These are phyloP conservation scores for Coffea eugenioides DNA, from an alignment of 257 asterid species.

Conservation along the genomic window DNA sequence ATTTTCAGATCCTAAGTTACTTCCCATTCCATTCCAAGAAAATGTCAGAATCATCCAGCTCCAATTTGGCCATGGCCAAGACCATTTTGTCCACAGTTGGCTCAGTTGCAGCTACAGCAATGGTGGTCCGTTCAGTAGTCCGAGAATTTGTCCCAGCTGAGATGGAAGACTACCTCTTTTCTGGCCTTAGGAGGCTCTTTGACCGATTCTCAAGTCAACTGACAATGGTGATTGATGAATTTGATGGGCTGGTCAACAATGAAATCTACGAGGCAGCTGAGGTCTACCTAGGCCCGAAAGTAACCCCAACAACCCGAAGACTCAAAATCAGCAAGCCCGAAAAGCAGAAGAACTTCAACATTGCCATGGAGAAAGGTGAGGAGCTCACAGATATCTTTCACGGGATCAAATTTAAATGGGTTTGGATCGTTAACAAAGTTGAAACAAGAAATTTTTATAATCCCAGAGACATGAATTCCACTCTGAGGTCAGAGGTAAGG, in stretches of 20 bases:
- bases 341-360: conserved; percentile 38
- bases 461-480: conserved; percentile 38
- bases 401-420: conserved; percentile 51
- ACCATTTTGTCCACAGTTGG: conserved; percentile 47
- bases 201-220: conserved; percentile 42
- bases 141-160: conserved; percentile 44
- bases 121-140: conserved; percentile 48
- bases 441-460: conserved; percentile 31
- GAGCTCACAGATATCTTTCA: conserved; percentile 35
- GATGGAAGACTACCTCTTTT: conserved; percentile 42
- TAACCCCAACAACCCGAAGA: conserved; percentile 42
- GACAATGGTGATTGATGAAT: conserved; percentile 57
- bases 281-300: conserved; percentile 42
- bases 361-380: conserved; percentile 45
- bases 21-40: background rate
- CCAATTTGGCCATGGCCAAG: conserved; percentile 45
- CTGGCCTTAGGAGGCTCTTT: conserved; percentile 34
- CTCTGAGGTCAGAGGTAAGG: conserved; percentile 38
- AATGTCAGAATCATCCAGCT: conserved; percentile 29
- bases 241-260: conserved; percentile 47
- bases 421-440: conserved; percentile 31
- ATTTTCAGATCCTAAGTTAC: background rate
- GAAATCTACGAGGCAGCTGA: conserved; percentile 63
- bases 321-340: conserved; percentile 55
- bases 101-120: conserved; percentile 49